Evolutionary conservation across 148 eudicot species (phyloP), one percentile per base, ranked within the genome.

Genomic region (Chenopodium album): DNA sequence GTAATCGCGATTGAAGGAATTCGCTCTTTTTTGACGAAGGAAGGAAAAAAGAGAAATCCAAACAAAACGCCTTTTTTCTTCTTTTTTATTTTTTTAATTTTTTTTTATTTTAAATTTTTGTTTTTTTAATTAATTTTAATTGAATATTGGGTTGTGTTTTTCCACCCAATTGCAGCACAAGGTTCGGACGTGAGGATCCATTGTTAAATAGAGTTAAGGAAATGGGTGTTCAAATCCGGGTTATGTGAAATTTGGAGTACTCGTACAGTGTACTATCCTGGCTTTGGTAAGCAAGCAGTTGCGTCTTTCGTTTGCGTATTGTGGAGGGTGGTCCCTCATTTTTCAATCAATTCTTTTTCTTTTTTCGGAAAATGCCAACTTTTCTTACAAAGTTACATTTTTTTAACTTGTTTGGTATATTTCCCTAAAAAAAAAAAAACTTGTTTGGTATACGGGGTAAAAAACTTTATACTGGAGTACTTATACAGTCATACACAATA

Each of bases 181-280:
- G 77, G 84, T 81, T 71, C 86, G 86, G 86, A 84, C 86, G 80
- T 84, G 19, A 20, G 77, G 75, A 20, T 31, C 23, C 8, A 59
- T 79, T 80, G 76, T 84, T 80, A 59, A 84, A 84, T 84, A 65
- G 22, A 73, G 80, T 80, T 84, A 66, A 41, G 47, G 37, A 32
- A 13, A 37, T 74, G 60, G 60, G 82, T 23, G 34, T 76, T 79
- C 76, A 80, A 84, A 69, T 84, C 86, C 86, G 86, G 80, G 28
- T 79, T 79, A 41, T 41, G 44, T 41, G 44, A 41, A 41, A 41
- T 41, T 41, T 41, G 7, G 44, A 41, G 44, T 41, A 41, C 44
- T 41, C 44, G 44, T 41, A 41, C 44, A 41, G 44, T 41, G 8
- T 41, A 41, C 44, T 41, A 41, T 41, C 44, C 44, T 41, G 8